Evolutionary conservation across 2,329 filamentous ascomycete genomes (phyloP).

Genomic region (Diaporthe humulicola): DNA sequence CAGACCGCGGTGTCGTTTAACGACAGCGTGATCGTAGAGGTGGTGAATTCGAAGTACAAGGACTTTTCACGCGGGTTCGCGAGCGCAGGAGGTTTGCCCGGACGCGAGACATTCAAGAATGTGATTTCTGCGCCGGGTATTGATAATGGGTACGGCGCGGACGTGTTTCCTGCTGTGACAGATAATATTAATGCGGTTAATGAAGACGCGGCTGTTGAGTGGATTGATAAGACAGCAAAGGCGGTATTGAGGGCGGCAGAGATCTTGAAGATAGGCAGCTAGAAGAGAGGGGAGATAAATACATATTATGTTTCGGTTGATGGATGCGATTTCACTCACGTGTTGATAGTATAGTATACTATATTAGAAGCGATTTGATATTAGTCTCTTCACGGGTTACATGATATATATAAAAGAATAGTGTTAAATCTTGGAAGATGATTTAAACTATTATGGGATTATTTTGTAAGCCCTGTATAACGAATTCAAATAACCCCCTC

Average conservation of each 20-base stretch:
- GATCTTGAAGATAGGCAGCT: not conserved
- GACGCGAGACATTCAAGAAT: conserved; percentile 16
- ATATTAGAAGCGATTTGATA: no score
- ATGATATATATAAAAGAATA: no score
- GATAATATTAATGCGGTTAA: not conserved
- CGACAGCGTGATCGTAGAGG: not conserved
- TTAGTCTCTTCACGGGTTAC: no score
- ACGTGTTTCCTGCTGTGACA: conserved; percentile 1
- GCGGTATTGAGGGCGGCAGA: conserved; percentile 14
- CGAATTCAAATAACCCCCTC: no score
- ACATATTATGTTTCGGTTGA: no score
- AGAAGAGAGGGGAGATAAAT: no score
- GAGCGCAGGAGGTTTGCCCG: conserved; percentile 1
- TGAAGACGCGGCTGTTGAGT: conserved; percentile 1
- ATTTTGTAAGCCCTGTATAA: no score
- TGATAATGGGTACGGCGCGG: conserved; percentile 11
- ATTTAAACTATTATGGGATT: no score
- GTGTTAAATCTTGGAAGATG: no score
- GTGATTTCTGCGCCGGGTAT: conserved; percentile 9
- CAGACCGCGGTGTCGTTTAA: conserved; percentile 2
- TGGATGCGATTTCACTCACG: no score
- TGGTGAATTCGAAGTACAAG: conserved; percentile 16
- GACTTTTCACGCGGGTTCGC: conserved; percentile 6
- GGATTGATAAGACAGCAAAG: conserved; percentile 6
- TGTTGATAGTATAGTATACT: no score